Evolutionary conservation across 371 early-diverging fungal genomes (phyloP), one percentile per base, ranked within the genome.

Genomic region (Mucor ambiguus): DNA sequence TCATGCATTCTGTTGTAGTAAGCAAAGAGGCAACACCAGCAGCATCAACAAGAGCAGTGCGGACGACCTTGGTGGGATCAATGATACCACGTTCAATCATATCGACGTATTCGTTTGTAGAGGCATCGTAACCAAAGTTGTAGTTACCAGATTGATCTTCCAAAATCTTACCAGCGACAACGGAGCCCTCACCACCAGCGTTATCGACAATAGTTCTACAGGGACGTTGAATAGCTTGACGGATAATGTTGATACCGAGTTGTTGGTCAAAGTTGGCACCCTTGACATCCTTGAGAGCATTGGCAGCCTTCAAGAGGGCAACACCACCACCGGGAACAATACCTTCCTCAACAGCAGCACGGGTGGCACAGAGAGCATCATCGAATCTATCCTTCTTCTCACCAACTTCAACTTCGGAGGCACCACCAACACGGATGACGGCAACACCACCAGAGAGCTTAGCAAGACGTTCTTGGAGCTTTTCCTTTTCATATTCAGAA

Each of bases 301-400:
- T 87, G 76, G 90, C 87, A 9, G 98, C 92, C 91, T 96, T 98
- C 64, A 98, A 86, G 65, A 98, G 85, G 20, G 98, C 98, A 52
- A 93, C 90, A 72, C 98, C 98, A 77, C 98, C 98, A 68, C 98
- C 98, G 28, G 98, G 98, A 28, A 98, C 93, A 76, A 98, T 96
- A 74, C 98, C 98, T 81, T 96, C 96, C 82, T 98, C 98, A 71
- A 98, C 98, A 60, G 98, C 98, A 46, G 98, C 98, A 71, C 98
- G 95, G 33, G 98, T 98, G 63, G 98, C 98, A 76, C 96, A 96
- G 66, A 98, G 85, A 14, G 98, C 96, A 84, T 98, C 98, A 66
- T 95, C 98, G 74, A 96, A 96, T 60, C 78, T 65, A 84, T 98
- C 98, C 92, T 98, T 98, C 95, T 97, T 98, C 84, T 98, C 98